These are phyloP conservation scores for Rhizopus arrhizus DNA, from an alignment of 371 early-diverging fungal genomes.

Conservation along the genomic window DNA sequence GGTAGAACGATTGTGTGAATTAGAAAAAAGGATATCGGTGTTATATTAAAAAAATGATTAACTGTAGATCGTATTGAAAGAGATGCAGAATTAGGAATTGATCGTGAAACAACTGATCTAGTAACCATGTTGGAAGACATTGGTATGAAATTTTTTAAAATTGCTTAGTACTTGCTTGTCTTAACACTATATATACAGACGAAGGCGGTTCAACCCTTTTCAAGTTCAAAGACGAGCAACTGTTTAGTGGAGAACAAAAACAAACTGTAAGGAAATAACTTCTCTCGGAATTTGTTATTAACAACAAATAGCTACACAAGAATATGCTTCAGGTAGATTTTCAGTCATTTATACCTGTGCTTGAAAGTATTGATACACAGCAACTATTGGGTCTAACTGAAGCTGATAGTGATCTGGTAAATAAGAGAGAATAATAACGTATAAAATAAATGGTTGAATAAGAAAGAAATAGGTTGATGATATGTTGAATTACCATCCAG, in stretches of 20 bases:
- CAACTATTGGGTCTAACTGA: constrained; percentile 28
- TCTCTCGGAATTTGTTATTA: neutral
- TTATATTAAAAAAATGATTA: neutral
- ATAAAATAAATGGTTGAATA: neutral
- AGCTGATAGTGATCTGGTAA: constrained; percentile 35
- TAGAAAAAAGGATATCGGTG: no score
- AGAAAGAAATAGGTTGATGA: constrained; percentile 25
- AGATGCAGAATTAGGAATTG: constrained; percentile 54
- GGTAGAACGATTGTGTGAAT: constrained; percentile 10
- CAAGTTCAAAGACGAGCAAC: constrained; percentile 51
- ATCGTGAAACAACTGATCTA: constrained; percentile 52
- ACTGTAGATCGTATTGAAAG: constrained; percentile 18
- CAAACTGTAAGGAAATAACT: constrained; percentile 15
- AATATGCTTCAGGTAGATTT: constrained; percentile 43
- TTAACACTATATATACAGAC: constrained; percentile 17
- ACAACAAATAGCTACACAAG: constrained; percentile 20
- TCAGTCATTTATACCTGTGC: constrained; percentile 26
- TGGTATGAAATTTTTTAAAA: constrained; percentile 18
- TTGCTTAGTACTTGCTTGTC: neutral
- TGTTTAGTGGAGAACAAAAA: constrained; percentile 26
- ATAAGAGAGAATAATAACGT: no score
- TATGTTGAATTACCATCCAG: constrained; percentile 30
- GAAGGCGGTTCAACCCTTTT: constrained; percentile 41
- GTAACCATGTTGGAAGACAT: constrained; percentile 43
- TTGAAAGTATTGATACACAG: constrained; percentile 26